Base-by-base conservation (phyloP, 257 asterid species). In the Penstemon barbatus region DNA sequence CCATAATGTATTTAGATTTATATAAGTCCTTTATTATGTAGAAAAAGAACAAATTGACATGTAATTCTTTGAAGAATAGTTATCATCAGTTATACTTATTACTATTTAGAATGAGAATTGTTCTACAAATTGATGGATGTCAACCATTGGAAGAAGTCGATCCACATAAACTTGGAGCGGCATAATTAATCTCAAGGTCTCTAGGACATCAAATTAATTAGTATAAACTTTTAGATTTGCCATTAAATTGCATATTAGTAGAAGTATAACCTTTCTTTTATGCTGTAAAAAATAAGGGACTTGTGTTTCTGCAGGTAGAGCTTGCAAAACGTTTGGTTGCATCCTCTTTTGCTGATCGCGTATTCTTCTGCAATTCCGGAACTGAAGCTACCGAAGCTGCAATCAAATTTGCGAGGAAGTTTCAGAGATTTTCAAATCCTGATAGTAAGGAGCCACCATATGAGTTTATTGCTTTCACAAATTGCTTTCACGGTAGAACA, bases 311-410 rank as follows among this genome's bases (percentile, higher is more conserved):
- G 56, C 85, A 94, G 99, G 81, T 94, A 37, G 99, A 89, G 77
- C 96, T 91, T 61, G 99, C 99, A 7, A 91, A 91, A 71, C 84
- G 85, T 25, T 82, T 94, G 10, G 91, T 89, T 50, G 71, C 77
- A 40, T 46, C 65, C 72, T 94, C 99, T 5, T 91, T 89, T 74
- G 97, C 99, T 42, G 99, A 94, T 51, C 92, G 97, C n/a, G 96
- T 94, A 40, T 94, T 94, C 85, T 94, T 91, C 68, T 83, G 93
- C 57, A 94, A 94, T 65, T 94, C 99, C 5, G 97, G 99, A 58
- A 86, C 99, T n/a, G 97, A 94, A 77, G 97, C 99, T 56, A 91
- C 84, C 61, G 97, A 94, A 83, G 99, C 97, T 53, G 97, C 99
- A 5, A 84, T 94, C 48, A 91, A 94, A 79, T 94, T 94, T 74